Base-by-base conservation (phyloP, 306 rosid genomes). In the Ammopiptanthus mongolicus region DNA sequence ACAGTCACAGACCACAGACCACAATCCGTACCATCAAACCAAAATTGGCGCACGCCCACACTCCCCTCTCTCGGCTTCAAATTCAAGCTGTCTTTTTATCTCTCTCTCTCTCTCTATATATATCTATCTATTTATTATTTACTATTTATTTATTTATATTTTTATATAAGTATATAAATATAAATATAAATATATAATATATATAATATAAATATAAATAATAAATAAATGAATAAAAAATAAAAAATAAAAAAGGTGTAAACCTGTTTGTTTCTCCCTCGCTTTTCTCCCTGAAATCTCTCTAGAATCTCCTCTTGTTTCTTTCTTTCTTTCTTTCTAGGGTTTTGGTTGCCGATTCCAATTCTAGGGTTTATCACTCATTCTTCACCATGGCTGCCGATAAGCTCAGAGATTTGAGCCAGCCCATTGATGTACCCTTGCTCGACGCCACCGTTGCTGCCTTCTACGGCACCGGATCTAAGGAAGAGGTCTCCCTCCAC, bases 391-490 rank as follows among this genome's bases (percentile, higher is more conserved):
- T 96, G 99, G 99, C 99, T 70, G 97, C 97, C 57, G 99, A 92
- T 82, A 92, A 89, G 82, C 98, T 96, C 15, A 70, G 98, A 69
- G 98, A 96, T 87, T 92, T 96, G 90, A 84, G 89, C 65, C 93
- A 90, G 46, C 99, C 98, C 57, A 90, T 96, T 69, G 98, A 96
- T 55, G 99, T 96, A 8, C 76, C 84, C 0, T 59, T 90, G 57
- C 99, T 96, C 58, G 99, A 96, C 71, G 98, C 99, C 60, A 96
- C 99, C 74, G 99, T 96, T 25, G 84, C 96, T 9, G 99, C 99
- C 82, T 96, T 96, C 86, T 96, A 96, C 71, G 99, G 99, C 83
- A 96, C 99, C 74, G 99, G 98, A 96, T 96, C 99, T 92, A 96
- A 92, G 81, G 92, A 86, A 79, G 97, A 96, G 97, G 99, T 89